Evolutionary conservation across 2,329 filamentous ascomycete species (phyloP).

Genomic region (Chrysoporthe austroafricana): DNA sequence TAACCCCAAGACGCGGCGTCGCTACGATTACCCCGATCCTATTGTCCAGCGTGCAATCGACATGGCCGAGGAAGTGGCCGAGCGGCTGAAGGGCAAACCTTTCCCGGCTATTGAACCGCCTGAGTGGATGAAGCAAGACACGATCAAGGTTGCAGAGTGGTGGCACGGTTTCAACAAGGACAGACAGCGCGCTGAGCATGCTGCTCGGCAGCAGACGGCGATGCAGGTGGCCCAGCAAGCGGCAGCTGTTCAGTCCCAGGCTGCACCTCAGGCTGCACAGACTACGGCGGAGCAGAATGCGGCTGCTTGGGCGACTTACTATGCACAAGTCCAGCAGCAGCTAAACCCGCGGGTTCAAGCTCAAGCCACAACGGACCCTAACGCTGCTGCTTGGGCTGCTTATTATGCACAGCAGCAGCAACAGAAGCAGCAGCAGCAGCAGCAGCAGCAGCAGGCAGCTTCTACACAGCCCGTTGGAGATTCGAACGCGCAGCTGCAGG

Average conservation of each 20-base stretch:
- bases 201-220: constrained; percentile 28
- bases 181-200: constrained; percentile 32
- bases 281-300: constrained; percentile 35
- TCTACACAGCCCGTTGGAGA: constrained; percentile 31
- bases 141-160: constrained; percentile 56
- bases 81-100: constrained; percentile 48
- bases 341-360: constrained; percentile 26
- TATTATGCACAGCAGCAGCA: constrained; percentile 32
- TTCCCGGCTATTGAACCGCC: constrained; percentile 57
- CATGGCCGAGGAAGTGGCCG: constrained; percentile 47
- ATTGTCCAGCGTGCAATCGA: constrained; percentile 48
- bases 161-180: constrained; percentile 50
- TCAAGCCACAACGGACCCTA: constrained; percentile 29
- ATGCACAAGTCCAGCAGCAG: constrained; percentile 41
- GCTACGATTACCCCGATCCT: constrained; percentile 47
- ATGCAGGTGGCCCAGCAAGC: constrained; percentile 14
- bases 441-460: constrained; percentile 29
- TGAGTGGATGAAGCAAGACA: constrained; percentile 52
- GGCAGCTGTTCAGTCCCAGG: constrained; percentile 17
- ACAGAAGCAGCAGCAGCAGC: constrained; percentile 30
- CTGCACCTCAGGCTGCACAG: constrained; percentile 28
- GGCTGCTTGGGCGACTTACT: constrained; percentile 45
- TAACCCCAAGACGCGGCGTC: constrained; percentile 37
- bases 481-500: constrained; percentile 33
- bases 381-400: constrained; percentile 24